Percentiles rank a stretch among this genome's conserved stretches.
Evolutionary conservation across 345 rosid species (phyloP).

Genomic region (Cardamine chenopodiifolia): DNA sequence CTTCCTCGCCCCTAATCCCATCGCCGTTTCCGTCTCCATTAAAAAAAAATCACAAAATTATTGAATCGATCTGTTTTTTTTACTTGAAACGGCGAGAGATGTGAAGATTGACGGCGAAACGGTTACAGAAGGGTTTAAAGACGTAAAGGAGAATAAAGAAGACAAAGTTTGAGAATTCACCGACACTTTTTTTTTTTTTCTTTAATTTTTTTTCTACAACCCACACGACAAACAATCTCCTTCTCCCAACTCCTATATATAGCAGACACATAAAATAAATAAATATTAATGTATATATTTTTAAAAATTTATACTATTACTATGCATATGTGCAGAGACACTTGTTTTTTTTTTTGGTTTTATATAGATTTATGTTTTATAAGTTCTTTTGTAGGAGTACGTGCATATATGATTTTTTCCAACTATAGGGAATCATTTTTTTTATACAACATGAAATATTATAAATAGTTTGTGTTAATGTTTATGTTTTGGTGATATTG

Average conservation of each 20-base stretch:
- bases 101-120: slow-evolving; percentile 17
- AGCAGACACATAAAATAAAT: background rate
- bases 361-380: no score
- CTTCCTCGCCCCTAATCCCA: slow-evolving; percentile 42
- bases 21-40: slow-evolving; percentile 46
- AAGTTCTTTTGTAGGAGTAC: no score
- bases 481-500: background rate
- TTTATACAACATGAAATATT: no score
- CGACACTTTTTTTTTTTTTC: slow-evolving; percentile 23
- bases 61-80: background rate
- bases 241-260: slow-evolving; percentile 18
- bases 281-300: no score
- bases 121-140: slow-evolving; percentile 34
- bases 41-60: slow-evolving; percentile 4
- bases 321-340: no score
- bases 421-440: no score
- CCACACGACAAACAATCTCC: slow-evolving; percentile 20
- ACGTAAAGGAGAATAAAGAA: slow-evolving; percentile 16
- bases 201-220: background rate
- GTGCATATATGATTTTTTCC: background rate
- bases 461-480: background rate
- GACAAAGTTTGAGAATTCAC: slow-evolving; percentile 31
- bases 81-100: background rate
- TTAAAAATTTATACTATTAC: background rate
- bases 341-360: slow-evolving; percentile 8